These are phyloP conservation scores for Alloteropsis angusta DNA, from an alignment of 202 grass and related monocot genomes.

Conservation along the genomic window DNA sequence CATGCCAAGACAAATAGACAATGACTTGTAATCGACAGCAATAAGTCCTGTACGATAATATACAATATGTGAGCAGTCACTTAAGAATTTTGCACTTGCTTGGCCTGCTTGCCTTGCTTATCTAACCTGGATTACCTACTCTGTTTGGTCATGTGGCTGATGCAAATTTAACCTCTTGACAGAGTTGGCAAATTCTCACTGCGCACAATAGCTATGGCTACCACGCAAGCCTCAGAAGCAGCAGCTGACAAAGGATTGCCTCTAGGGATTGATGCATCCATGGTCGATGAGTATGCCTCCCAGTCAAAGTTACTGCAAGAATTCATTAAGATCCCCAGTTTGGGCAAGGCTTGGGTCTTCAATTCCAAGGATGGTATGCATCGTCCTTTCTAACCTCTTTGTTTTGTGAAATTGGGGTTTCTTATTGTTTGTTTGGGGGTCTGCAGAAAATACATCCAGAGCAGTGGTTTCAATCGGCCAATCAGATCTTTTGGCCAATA, in stretches of 20 bases:
- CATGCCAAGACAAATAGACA: not conserved
- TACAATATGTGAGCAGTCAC: not conserved
- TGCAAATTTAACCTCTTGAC: constrained; percentile 18
- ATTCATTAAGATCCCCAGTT: constrained; percentile 57
- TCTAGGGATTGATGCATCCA: constrained; percentile 47
- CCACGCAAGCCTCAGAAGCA: constrained; percentile 20
- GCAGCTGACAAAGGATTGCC: constrained; percentile 43
- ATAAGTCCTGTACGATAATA: not conserved
- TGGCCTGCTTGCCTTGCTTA: not conserved
- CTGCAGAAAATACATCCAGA: constrained; percentile 47
- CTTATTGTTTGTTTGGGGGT: not conserved
- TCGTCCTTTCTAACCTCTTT: not conserved
- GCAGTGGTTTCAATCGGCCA: constrained; percentile 61
- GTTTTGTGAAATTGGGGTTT: not conserved
- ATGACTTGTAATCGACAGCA: too few relatives aligned
- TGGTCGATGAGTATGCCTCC: constrained; percentile 55
- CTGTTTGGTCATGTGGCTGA: not conserved
- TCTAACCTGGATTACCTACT: not conserved
- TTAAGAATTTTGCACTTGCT: not conserved
- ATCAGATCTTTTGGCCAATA: constrained; percentile 65
- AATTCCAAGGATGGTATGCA: constrained; percentile 55
- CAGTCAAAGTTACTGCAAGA: constrained; percentile 78
- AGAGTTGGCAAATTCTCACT: constrained; percentile 13
- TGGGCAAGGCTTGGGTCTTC: constrained; percentile 81
- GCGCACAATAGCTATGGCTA: constrained; percentile 16